Conservation (phyloP, 495 filamentous ascomycete species). For the Recurvomyces mirabilis region DNA sequence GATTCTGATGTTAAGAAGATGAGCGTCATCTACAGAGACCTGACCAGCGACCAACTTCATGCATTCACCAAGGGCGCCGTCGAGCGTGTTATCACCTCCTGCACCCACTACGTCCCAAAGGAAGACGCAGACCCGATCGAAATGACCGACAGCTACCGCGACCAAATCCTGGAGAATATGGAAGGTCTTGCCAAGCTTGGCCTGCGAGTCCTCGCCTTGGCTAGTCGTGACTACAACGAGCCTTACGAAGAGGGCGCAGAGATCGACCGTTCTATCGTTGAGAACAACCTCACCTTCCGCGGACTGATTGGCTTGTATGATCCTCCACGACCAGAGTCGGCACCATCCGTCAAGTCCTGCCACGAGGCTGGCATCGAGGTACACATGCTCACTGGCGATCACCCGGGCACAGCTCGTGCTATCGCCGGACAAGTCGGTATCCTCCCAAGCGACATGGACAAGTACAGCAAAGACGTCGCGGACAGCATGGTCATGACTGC, state of each 20-base stretch:
- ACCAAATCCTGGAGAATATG: slow-evolving; percentile 50
- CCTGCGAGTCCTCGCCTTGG: slow-evolving; percentile 47
- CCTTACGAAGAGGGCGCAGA: slow-evolving; percentile 27
- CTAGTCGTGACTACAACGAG: slow-evolving; percentile 37
- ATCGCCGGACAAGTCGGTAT: slow-evolving; percentile 47
- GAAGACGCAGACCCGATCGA: slow-evolving; percentile 26
- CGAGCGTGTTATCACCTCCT: slow-evolving; percentile 41
- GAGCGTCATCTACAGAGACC: slow-evolving; percentile 43
- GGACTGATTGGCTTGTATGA: slow-evolving; percentile 66
- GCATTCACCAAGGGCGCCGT: slow-evolving; percentile 52
- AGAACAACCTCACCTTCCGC: slow-evolving; percentile 49
- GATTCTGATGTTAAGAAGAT: slow-evolving; percentile 52
- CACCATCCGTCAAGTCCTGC: slow-evolving; percentile 41
- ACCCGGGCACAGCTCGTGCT: slow-evolving; percentile 50
- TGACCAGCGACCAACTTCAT: slow-evolving; percentile 25
- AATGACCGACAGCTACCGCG: slow-evolving; percentile 27
- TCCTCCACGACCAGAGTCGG: slow-evolving; percentile 58
- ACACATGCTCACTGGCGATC: slow-evolving; percentile 58
- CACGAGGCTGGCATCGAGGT: slow-evolving; percentile 46
- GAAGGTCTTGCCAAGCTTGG: slow-evolving; percentile 45
- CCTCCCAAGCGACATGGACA: slow-evolving; percentile 24
- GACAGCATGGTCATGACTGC: slow-evolving; percentile 54
- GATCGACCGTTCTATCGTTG: slow-evolving; percentile 39
- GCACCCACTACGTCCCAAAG: slow-evolving; percentile 36
- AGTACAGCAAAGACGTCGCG: slow-evolving; percentile 26